Evolutionary conservation across 129 eudicot species (phyloP), one percentile per base, ranked within the genome.

Genomic region (Flaveria brownii): DNA sequence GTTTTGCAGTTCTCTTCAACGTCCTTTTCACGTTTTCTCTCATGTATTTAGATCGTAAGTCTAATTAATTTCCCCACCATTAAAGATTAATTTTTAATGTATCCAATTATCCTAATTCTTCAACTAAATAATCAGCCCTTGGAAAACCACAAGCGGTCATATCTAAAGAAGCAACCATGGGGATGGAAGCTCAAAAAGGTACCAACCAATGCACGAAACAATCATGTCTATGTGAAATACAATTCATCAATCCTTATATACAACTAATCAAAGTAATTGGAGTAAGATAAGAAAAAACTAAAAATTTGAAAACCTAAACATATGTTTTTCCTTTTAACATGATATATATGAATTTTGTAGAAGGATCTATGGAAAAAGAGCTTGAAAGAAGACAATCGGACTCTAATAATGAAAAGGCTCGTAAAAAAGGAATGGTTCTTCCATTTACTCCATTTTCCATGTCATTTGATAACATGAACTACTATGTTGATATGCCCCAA

Each of bases 141-240:
- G 91, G 82, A 65, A 90, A 83, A 72, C 85, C 81, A 64, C 96
- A 86, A 83, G 88, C 86, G 15, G 74, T 86, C 52, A 73, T 84
- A 64, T 79, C 91, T 3, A 76, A 86, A 80, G 86, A 80, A 72
- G 57, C 73, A 63, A 64, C 73, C 15, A 78, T 57, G 49, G 65
- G 22, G 36, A 62, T 13, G 52, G 84, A 71, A 51, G 23, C 67
- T 54, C 68, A 49, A 30, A 69, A 70, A 52, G 65, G 55, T 70
- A 66, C 9, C 61, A 59, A 46, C 54, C 22, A 63, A 80, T 85
- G 50, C 74, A 81, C 9, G 39, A 78, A 70, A 72, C 62, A 51
- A 69, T 41, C 74, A 71, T 70, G 49, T 80, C 85, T 6, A 85
- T n/a, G 50, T 69, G 60, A 77, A 86, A 75, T 16, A 66, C 76